Base-by-base conservation (phyloP, 129 eudicot species). In the Scalesia atractyloides region DNA sequence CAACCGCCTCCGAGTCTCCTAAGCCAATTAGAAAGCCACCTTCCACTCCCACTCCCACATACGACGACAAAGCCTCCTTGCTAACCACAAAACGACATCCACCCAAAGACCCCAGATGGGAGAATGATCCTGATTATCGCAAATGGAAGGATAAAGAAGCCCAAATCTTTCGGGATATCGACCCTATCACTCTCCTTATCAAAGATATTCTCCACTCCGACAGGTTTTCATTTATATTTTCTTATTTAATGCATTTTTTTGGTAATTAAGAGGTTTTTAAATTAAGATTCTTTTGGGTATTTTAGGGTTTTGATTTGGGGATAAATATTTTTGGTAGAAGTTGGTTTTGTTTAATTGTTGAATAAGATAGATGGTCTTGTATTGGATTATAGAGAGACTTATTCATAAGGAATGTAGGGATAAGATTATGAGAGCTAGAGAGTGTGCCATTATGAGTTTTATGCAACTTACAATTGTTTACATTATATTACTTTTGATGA, bases 191-290 rank as follows among this genome's bases (percentile, higher is more conserved):
- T 74, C 67, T 58, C 26, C 84, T 80, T 1, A 79, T 82, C 47
- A 95, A 95, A 81, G 81, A 84, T 26, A 86, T 95, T 59, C 83
- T 95, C 44, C 99, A 95, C 74, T 88, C 99, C 36, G 65, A 79
- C 68, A 91, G 96, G 46, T 41, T 7, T 41, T 41, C 9, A 7
- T 41, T 8, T 41, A 41, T 41, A 1, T 6, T 39, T 41, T 41
- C 46, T 41, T 41, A 41, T 41, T 41, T 39, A 39, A 39, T 39
- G 44, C 9, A 26, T 39, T 39, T 39, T 7, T 39, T 39, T 39
- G 8, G 8, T 41, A 41, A 7, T 41, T 41, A 11, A 8, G 8
- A 7, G 8, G 10, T 41, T 41, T 3, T 5, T 52, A 6, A 5
- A 7, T 52, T 52, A 52, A 11, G 58, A 17, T 5, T 16, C 24